Percentiles rank a stretch among this genome's conserved stretches.
phyloP scores from a whole-genome alignment of 805 yeast genomes.

The Metschnikowia matae region DNA sequence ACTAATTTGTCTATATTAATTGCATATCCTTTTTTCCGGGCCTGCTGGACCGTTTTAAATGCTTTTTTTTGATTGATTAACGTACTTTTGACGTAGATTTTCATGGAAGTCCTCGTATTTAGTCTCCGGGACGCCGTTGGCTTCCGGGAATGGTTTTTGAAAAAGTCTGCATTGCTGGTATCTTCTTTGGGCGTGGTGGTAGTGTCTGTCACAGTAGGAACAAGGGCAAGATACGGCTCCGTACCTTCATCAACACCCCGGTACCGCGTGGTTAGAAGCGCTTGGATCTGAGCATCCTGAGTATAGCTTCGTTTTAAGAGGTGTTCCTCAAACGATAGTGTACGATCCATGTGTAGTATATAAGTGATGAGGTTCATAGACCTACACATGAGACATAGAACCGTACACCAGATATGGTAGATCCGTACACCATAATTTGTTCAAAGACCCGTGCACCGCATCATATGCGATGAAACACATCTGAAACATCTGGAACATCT shows the following conservation, averaged over 20 bases:
- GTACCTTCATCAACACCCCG: conserved; percentile 33
- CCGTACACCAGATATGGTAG: background rate
- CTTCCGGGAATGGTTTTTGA: conserved; percentile 6
- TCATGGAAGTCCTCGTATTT: conserved; percentile 40
- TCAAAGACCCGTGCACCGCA: background rate
- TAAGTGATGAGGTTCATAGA: background rate
- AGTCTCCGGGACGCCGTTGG: conserved; percentile 18
- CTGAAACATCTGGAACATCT: too few species aligned
- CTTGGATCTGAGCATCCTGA: conserved; percentile 33
- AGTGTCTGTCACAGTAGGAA: conserved; percentile 9
- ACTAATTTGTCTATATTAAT: conserved; percentile 21
- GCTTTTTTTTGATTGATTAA: conserved; percentile 37
- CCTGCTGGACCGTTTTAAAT: conserved; percentile 33
- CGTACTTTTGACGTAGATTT: conserved; percentile 36
- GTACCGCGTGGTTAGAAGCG: conserved; percentile 44
- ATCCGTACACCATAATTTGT: background rate
- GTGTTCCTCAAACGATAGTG: conserved; percentile 43
- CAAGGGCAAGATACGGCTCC: conserved; percentile 39
- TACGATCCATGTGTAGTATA: conserved; percentile 33
- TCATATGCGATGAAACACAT: background rate
- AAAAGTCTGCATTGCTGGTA: conserved; percentile 1
- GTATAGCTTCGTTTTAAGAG: conserved; percentile 44
- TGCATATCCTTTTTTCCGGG: conserved; percentile 20
- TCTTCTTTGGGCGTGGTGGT: conserved; percentile 1
- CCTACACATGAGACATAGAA: too few species aligned